Percentiles rank a stretch among this genome's conserved stretches.
These are phyloP conservation scores for Saturnispora gosingensis DNA, from an alignment of 805 yeast genomes.

Conservation along the genomic window DNA sequence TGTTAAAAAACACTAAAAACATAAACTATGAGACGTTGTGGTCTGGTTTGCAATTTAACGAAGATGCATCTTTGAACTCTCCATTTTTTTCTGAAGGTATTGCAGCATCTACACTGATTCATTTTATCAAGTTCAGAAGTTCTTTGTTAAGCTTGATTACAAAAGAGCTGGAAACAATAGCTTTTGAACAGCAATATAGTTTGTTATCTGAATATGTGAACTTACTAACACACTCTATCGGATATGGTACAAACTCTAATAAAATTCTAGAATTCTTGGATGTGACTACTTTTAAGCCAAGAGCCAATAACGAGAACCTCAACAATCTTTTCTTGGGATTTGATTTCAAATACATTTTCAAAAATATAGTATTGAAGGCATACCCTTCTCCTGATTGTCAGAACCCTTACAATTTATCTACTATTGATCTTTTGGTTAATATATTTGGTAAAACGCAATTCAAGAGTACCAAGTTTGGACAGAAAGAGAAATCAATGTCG, in stretches of 20 bases:
- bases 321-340: slow-evolving; percentile 28
- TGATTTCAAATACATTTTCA: slow-evolving; percentile 34
- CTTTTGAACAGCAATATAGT: slow-evolving; percentile 25
- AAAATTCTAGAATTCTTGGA: slow-evolving; percentile 64
- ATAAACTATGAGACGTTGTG: slow-evolving; percentile 48
- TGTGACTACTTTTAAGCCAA: slow-evolving; percentile 48
- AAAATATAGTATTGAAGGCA: slow-evolving; percentile 28
- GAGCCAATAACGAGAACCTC: slow-evolving; percentile 35
- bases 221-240: slow-evolving; percentile 41
- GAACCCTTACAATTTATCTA: slow-evolving; percentile 34
- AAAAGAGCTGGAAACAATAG: slow-evolving; percentile 58
- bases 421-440: slow-evolving; percentile 27
- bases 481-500: slow-evolving; percentile 11
- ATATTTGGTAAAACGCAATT: slow-evolving; percentile 20
- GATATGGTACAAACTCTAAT: slow-evolving; percentile 51
- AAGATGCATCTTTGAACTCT: slow-evolving; percentile 31
- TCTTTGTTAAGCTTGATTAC: slow-evolving; percentile 56
- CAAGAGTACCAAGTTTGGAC: slow-evolving; percentile 15
- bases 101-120: slow-evolving; percentile 44
- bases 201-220: slow-evolving; percentile 44
- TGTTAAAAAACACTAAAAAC: slow-evolving; percentile 45
- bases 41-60: slow-evolving; percentile 39
- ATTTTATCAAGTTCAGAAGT: slow-evolving; percentile 55
- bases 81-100: slow-evolving; percentile 27
- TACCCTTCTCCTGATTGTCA: slow-evolving; percentile 11